Base-by-base conservation (phyloP, 768 basidiomycete species). In the Mycena crocata region DNA sequence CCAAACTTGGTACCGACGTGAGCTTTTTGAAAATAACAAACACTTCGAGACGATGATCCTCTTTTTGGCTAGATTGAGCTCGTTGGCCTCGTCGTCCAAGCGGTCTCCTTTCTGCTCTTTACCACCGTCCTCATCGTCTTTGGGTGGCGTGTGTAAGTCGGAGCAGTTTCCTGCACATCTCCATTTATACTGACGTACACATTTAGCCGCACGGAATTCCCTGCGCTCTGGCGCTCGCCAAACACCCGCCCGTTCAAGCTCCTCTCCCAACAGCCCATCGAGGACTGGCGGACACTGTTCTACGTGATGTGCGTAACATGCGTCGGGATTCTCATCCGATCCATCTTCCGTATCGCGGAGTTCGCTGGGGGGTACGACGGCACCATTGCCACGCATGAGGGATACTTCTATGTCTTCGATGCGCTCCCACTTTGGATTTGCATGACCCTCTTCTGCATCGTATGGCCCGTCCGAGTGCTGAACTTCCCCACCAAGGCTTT, bases 261-360 rank as follows among this genome's bases (percentile, higher is more conserved):
- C 35, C 24, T 62, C 7, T 62, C 59, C 1, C 48, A 48, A 14
- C 26, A 51, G 23, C 68, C 59, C 15, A 66, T 65, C 28, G 60
- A 62, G 19, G 64, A 69, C 39, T 69, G 68, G 68, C 68, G 68
- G 9, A 44, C 32, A 40, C n/a, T 60, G 6, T 51, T 55, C 40
- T 44, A 32, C 57, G 39, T 40, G 10, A 57, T 55, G 30, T 40
- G 42, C 35, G 31, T 30, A 8, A 65, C 64, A 7, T 68, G 59
- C 24, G n/a, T 62, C n/a, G 68, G 68, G 13, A 62, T 52, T 0
- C 48, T 84, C 79, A 75, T 86, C 54, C 88, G 88, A 28, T 88
- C 84, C 26, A 65, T 81, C 10, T 90, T 85, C 77, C 84, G 86
- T 66, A 72, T 76, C 45, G 71, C 75, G 30, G 88, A 90, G 67